Conservation (phyloP, 2,329 filamentous ascomycete species). For the Fusarium agapanthi region DNA sequence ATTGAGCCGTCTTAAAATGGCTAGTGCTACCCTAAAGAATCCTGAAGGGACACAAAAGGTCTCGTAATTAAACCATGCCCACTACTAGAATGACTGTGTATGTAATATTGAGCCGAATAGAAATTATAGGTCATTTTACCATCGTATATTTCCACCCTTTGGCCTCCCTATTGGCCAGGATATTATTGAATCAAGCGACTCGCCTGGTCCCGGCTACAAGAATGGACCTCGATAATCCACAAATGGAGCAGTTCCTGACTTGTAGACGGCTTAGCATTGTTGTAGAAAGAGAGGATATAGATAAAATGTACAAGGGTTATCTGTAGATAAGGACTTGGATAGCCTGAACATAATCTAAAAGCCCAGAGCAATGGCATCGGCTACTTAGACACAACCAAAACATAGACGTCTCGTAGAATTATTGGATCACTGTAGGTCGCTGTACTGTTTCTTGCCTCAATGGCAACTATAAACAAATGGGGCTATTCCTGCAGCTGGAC, state of each 20-base stretch:
- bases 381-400: rapidly evolving
- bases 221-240: neutral
- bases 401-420: rapidly evolving
- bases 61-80: neutral
- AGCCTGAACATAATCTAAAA: rapidly evolving
- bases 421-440: rapidly evolving
- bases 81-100: neutral
- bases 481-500: neutral
- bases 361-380: rapidly evolving
- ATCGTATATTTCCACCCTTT: neutral
- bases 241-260: neutral
- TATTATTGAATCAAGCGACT: too few species aligned
- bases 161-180: neutral
- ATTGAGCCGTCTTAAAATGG: neutral
- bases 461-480: neutral
- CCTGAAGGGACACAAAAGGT: rapidly evolving
- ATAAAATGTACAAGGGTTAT: neutral
- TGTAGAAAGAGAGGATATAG: neutral
- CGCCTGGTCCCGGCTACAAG: neutral
- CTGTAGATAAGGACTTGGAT: too few species aligned
- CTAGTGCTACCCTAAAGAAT: neutral
- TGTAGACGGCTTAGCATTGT: rapidly evolving
- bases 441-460: rapidly evolving
- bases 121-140: neutral
- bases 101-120: neutral